phyloP scores from a whole-genome alignment of 2,329 filamentous ascomycete genomes.

The Monilinia laxa region DNA sequence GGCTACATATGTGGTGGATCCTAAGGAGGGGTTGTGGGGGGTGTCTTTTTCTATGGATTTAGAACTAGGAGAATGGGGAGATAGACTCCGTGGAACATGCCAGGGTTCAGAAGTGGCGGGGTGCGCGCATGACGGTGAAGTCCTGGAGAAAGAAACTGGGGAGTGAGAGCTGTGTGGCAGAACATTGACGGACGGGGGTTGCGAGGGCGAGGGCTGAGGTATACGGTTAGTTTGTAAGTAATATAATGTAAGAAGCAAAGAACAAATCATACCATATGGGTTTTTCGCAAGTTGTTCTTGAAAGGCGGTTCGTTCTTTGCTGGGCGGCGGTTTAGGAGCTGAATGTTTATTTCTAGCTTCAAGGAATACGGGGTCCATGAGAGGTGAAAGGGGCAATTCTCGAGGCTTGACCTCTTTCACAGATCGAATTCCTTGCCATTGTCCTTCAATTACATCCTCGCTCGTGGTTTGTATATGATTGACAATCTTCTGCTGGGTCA shows the following conservation, averaged over 20 bases:
- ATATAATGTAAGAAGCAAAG: background rate
- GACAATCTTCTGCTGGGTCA: background rate
- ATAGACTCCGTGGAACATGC: constrained; percentile 53
- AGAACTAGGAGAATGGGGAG: background rate
- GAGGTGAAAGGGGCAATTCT: constrained; percentile 48
- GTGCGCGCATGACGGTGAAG: constrained; percentile 56
- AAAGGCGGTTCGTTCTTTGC: constrained; percentile 47
- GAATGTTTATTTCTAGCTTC: constrained; percentile 39
- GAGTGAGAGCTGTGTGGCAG: constrained; percentile 48
- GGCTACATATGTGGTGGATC: constrained; percentile 24
- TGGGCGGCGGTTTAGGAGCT: constrained; percentile 35
- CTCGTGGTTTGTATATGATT: background rate
- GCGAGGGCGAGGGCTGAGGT: constrained; percentile 56
- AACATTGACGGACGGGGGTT: constrained; percentile 58
- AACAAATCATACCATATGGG: constrained; percentile 49
- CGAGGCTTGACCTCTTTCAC: constrained; percentile 19
- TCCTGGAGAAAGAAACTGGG: constrained; percentile 64
- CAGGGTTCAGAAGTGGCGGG: constrained; percentile 54
- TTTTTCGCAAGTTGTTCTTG: constrained; percentile 60
- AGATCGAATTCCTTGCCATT: background rate
- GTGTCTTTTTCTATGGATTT: background rate
- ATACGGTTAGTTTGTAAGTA: background rate
- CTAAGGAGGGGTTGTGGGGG: constrained; percentile 9
- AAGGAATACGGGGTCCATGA: constrained; percentile 48
- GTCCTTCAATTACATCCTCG: background rate